A percentile compares a stretch with the other conserved stretches of the same genome.
Conservation (phyloP, 2,329 filamentous ascomycete species). For the Alternaria infectoria region DNA sequence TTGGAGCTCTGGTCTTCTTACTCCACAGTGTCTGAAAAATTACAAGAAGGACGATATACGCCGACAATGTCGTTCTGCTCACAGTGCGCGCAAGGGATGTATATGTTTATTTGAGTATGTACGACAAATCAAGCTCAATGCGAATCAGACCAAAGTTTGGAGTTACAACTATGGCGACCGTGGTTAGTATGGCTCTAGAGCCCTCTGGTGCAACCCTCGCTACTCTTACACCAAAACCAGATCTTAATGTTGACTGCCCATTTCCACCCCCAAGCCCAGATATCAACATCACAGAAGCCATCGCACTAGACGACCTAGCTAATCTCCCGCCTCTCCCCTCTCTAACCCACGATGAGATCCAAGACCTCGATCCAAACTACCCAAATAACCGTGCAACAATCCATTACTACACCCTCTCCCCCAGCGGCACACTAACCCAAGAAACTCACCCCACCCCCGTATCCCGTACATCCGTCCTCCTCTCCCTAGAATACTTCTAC, state of each 20-base stretch:
- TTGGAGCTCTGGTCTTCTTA: not conserved
- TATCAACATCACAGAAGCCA: not conserved
- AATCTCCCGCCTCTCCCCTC: not conserved
- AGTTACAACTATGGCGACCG: not conserved
- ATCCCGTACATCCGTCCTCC: not conserved
- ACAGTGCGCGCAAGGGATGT: not conserved
- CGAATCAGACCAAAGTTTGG: not conserved
- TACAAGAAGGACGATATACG: not conserved
- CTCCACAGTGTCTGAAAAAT: not conserved
- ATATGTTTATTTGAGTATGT: not conserved
- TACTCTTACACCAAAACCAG: too few relatives aligned
- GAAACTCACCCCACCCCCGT: not conserved
- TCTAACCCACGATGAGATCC: too few relatives aligned
- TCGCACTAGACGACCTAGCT: not conserved
- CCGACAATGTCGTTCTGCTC: not conserved
- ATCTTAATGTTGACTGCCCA: not conserved
- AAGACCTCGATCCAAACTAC: not conserved
- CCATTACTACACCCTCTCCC: not conserved
- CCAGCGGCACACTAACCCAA: not conserved
- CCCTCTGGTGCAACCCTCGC: not conserved
- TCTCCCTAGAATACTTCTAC: not conserved
- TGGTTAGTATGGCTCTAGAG: rapidly evolving
- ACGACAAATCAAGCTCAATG: not conserved
- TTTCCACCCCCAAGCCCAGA: not conserved
- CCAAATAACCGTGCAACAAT: not conserved